A percentile compares a stretch with the other conserved stretches of the same genome.
Evolutionary conservation across 2,329 filamentous ascomycete genomes (phyloP).

Genomic region (Peltaster fructicola): DNA sequence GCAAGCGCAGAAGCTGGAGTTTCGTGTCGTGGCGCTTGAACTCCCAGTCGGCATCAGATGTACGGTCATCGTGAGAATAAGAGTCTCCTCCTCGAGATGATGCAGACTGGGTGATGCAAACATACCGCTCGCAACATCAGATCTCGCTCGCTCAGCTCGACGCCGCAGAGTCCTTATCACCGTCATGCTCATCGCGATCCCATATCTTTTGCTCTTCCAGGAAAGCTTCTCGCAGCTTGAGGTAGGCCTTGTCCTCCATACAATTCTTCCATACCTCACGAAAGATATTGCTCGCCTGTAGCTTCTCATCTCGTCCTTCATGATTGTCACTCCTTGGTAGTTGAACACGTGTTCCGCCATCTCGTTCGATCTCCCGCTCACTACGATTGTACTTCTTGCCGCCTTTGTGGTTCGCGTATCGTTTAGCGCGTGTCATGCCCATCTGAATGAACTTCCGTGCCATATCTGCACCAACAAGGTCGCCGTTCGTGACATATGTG

Average conservation of each 20-base stretch:
- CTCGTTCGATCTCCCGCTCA: slow-evolving; percentile 16
- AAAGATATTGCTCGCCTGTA: slow-evolving; percentile 32
- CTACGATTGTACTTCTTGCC: slow-evolving; percentile 36
- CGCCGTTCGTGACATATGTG: slow-evolving; percentile 31
- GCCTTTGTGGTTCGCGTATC: slow-evolving; percentile 39
- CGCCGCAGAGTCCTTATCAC: no score
- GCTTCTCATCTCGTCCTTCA: slow-evolving; percentile 32
- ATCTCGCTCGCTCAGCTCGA: no score
- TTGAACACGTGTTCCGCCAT: slow-evolving; percentile 14
- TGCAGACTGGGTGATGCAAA: no score
- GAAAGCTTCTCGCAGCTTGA: slow-evolving; percentile 28
- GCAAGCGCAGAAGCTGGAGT: no score
- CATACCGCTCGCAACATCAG: no score
- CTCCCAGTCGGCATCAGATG: no score
- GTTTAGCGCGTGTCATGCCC: slow-evolving; percentile 43
- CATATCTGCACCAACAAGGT: slow-evolving; percentile 51
- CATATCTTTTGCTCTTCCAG: slow-evolving; percentile 29
- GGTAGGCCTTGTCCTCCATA: slow-evolving; percentile 28
- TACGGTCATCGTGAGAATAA: no score
- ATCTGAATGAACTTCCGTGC: slow-evolving; percentile 46
- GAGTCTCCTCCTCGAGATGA: no score
- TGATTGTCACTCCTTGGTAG: slow-evolving; percentile 29
- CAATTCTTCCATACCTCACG: slow-evolving; percentile 31
- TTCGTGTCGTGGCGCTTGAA: no score
- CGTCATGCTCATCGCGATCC: no score